These are phyloP conservation scores for Lactarius indigo DNA, from an alignment of 768 basidiomycete genomes.

Conservation along the genomic window DNA sequence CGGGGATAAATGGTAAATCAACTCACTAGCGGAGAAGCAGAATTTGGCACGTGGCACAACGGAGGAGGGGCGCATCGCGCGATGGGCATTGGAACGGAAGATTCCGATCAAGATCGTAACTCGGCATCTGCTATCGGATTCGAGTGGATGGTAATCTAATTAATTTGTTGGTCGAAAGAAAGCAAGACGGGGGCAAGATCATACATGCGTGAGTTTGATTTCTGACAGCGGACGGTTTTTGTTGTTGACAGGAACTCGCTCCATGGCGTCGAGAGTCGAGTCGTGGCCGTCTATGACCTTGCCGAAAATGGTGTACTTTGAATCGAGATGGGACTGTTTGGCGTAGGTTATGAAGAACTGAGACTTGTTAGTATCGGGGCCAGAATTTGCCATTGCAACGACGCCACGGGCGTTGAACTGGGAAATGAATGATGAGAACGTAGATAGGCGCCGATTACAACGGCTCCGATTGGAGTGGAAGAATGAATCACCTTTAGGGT, in stretches of 20 bases:
- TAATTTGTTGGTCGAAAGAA: slow-evolving; percentile 3
- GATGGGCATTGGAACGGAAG: not conserved
- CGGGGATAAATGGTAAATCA: not conserved
- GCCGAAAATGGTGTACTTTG: slow-evolving; percentile 92
- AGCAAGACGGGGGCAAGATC: slow-evolving; percentile 28
- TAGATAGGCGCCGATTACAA: not conserved
- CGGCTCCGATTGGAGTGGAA: slow-evolving; percentile 19
- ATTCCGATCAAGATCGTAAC: slow-evolving; percentile 32
- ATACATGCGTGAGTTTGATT: slow-evolving; percentile 76
- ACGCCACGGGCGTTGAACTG: slow-evolving; percentile 95
- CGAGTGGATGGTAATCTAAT: slow-evolving; percentile 82
- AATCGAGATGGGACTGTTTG: slow-evolving; percentile 92
- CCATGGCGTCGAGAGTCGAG: slow-evolving; percentile 90
- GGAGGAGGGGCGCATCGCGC: not conserved
- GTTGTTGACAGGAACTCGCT: slow-evolving; percentile 82
- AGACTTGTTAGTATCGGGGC: slow-evolving; percentile 88
- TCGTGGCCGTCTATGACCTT: slow-evolving; percentile 99
- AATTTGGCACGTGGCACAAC: not conserved
- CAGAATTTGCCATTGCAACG: slow-evolving; percentile 98
- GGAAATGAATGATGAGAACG: slow-evolving; percentile 7
- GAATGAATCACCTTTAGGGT: slow-evolving; percentile 74
- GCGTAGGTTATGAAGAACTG: slow-evolving; percentile 89
- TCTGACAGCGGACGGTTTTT: slow-evolving; percentile 88
- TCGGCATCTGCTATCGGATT: slow-evolving; percentile 90
- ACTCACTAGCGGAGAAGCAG: not conserved